Percentiles rank a stretch among this genome's conserved stretches.
phyloP scores from a whole-genome alignment of 2,329 filamentous ascomycete genomes.

The Didymella arachidicola region DNA sequence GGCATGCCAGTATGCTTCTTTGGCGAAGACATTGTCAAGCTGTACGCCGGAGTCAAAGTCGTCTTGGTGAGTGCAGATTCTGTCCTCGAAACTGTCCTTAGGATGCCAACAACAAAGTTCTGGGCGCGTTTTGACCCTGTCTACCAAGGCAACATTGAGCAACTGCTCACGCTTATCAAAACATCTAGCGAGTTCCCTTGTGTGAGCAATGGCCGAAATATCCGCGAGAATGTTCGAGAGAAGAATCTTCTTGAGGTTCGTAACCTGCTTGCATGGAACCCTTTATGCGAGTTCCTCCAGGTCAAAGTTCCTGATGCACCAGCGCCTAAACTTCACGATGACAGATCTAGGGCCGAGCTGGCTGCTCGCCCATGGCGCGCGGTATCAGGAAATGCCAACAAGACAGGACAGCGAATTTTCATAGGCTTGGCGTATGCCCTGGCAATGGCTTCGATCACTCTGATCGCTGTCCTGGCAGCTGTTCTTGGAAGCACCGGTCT shows the following conservation, averaged over 20 bases:
- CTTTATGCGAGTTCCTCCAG: slow-evolving; percentile 40
- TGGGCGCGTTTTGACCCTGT: slow-evolving; percentile 9
- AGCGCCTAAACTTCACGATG: slow-evolving; percentile 31
- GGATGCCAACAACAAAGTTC: neutral
- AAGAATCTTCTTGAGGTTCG: slow-evolving; percentile 40
- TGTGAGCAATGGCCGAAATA: slow-evolving; percentile 16
- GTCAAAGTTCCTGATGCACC: slow-evolving; percentile 29
- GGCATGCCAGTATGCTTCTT: slow-evolving; percentile 25
- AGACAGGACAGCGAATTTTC: neutral
- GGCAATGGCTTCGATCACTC: neutral
- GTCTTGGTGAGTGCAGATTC: slow-evolving; percentile 21
- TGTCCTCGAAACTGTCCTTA: neutral
- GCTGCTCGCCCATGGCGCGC: neutral
- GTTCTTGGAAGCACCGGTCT: neutral
- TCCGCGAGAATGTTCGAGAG: slow-evolving; percentile 29
- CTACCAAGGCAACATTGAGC: slow-evolving; percentile 5
- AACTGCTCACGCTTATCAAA: slow-evolving; percentile 2
- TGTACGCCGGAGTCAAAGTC: slow-evolving; percentile 31
- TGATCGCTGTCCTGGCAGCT: neutral
- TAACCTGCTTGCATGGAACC: slow-evolving; percentile 39
- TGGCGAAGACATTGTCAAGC: slow-evolving; percentile 26
- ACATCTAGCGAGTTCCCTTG: neutral
- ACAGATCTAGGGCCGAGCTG: neutral
- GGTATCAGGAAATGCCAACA: neutral
- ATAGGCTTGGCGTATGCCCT: neutral